phyloP scores from a whole-genome alignment of 768 basidiomycete genomes.

The Leucosporidium scottii region DNA sequence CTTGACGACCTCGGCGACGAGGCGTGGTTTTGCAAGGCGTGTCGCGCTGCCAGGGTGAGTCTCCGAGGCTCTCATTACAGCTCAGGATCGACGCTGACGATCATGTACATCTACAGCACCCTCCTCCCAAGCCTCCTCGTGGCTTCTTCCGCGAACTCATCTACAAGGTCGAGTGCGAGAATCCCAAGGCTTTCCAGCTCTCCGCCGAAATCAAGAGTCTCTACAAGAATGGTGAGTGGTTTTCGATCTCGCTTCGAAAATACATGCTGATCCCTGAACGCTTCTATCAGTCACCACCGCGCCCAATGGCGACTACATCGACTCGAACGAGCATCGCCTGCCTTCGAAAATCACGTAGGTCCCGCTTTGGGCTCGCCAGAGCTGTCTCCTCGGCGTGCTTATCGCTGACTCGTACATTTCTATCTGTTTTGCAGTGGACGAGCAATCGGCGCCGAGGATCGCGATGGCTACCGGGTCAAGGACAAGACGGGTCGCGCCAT shows the following conservation, averaged over 20 bases:
- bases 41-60: conserved; percentile 48
- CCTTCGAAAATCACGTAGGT: conserved; percentile 30
- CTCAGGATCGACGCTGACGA: not conserved
- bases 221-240: conserved; percentile 34
- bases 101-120: conserved; percentile 19
- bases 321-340: conserved; percentile 43
- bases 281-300: conserved; percentile 61
- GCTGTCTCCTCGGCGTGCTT: not conserved
- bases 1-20: conserved; percentile 72
- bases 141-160: conserved; percentile 33
- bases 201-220: conserved; percentile 27
- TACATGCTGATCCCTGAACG: not conserved
- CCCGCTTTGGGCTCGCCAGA: conserved; percentile 5
- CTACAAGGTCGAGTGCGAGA: conserved; percentile 28
- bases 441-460: conserved; percentile 71
- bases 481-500: conserved; percentile 75
- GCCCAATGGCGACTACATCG: conserved; percentile 73
- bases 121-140: conserved; percentile 12
- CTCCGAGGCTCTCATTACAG: not conserved
- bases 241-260: not conserved
- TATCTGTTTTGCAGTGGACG: conserved; percentile 8
- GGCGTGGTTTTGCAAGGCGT: conserved; percentile 53
- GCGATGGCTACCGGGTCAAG: conserved; percentile 76
- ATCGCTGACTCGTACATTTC: not conserved
- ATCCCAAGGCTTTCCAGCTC: conserved; percentile 35